Base-by-base conservation (phyloP, 2,329 filamentous ascomycete species). In the Diaporthe eres region DNA sequence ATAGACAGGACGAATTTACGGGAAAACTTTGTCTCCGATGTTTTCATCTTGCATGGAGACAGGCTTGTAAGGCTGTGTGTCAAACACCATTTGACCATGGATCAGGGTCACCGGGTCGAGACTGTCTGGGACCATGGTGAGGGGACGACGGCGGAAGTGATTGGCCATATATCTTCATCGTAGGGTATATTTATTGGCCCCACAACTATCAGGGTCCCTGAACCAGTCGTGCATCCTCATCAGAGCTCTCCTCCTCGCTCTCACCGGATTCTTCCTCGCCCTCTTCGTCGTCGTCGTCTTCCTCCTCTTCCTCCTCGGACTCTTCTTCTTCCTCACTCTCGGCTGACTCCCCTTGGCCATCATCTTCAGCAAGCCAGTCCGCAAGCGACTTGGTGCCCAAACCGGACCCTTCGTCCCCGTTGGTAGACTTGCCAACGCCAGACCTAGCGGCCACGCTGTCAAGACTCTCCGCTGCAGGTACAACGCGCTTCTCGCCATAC, bases 311-410 rank as follows among this genome's bases (percentile, higher is more conserved):
- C 0, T 89, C 88, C 2, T 87, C 87, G 1, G 88, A 88, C 4
- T 85, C 86, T 28, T 86, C 86, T 4, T 85, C 84, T 13, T 87
- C 86, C 8, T 88, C 87, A 9, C 88, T 88, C 2, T 87, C 88
- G 34, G 89, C 88, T 13, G 88, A 87, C 15, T 89, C 90, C 2
- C 88, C 90, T n/a, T 88, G 89, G 39, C 87, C 88, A 22, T 92
- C 90, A 58, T 91, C 92, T 81, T 95, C 94, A 6, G 93, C 95
- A 74, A 98, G 87, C 96, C 97, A 98, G 82, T 98, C 95, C 85
- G 98, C 95, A 77, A 99, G 86, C 28, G 93, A 95, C 89, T 98
- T 98, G 55, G 91, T 91, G 71, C 89, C 88, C 1, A 88, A 82
- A 15, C 84, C 87, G 12, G 63, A 31, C 67, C 92, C 92, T 7